Conservation (phyloP, 2,329 filamentous ascomycete species). For the Neonectria ditissima region DNA sequence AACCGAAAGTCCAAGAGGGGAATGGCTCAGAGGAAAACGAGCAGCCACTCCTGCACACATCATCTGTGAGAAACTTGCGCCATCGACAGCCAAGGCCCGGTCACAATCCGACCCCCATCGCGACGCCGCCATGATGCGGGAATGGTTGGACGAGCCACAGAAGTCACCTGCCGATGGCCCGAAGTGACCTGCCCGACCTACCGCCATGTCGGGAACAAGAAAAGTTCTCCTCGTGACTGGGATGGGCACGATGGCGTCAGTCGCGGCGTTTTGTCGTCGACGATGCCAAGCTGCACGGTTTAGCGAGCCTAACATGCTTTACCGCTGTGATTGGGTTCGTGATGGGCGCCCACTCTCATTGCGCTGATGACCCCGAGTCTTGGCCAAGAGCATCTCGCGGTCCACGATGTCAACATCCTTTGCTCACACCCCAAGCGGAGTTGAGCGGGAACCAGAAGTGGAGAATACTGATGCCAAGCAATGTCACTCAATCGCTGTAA, state of each 20-base stretch:
- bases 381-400: background rate
- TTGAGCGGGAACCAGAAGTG: background rate
- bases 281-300: conserved; percentile 14
- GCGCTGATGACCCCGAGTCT: background rate
- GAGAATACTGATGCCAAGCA: background rate
- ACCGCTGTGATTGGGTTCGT: background rate
- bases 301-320: background rate
- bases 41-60: conserved; percentile 30
- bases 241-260: conserved; percentile 3
- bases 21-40: conserved; percentile 19
- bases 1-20: conserved; percentile 7
- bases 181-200: conserved; percentile 18
- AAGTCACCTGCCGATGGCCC: conserved; percentile 27
- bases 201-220: conserved; percentile 1
- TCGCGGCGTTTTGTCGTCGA: conserved; percentile 17
- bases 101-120: conserved; percentile 32
- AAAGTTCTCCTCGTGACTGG: background rate
- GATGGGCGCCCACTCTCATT: background rate
- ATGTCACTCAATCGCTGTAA: background rate
- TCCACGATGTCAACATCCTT: no score
- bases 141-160: conserved; percentile 19
- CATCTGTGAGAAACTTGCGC: conserved; percentile 40
- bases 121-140: conserved; percentile 16
- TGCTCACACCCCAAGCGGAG: background rate
- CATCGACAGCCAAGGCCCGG: conserved; percentile 39